Conservation (phyloP, 495 filamentous ascomycete genomes). For the Hypoxylon fragiforme region DNA sequence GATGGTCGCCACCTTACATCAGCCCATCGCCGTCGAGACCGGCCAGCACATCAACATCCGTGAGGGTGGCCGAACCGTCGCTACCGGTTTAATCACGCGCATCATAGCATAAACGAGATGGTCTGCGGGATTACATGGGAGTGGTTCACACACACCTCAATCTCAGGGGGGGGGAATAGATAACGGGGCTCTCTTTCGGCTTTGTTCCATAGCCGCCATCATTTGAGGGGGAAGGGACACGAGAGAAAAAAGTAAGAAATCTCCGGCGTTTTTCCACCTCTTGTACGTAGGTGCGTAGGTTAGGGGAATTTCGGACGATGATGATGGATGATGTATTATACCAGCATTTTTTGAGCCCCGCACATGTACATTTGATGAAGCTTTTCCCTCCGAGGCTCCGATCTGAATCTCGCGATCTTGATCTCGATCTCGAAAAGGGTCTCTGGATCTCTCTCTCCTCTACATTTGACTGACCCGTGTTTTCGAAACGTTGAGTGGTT, state of each 20-base stretch:
- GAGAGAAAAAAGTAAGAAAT: too few species aligned
- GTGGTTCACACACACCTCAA: slow-evolving; percentile 15
- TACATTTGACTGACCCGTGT: too few species aligned
- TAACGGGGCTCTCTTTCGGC: slow-evolving; percentile 27
- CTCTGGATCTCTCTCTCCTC: too few species aligned
- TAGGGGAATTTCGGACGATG: slow-evolving; percentile 32
- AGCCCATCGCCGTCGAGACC: slow-evolving; percentile 80
- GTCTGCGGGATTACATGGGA: slow-evolving; percentile 3
- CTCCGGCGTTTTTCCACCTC: slow-evolving; percentile 28
- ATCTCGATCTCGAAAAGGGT: too few species aligned
- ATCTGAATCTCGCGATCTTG: too few species aligned
- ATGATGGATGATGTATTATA: slow-evolving; percentile 23
- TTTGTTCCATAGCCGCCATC: slow-evolving; percentile 24
- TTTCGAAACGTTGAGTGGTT: too few species aligned
- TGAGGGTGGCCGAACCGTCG: slow-evolving; percentile 92
- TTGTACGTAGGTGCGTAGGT: slow-evolving; percentile 34
- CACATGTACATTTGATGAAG: slow-evolving; percentile 32
- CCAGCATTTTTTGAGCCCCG: slow-evolving; percentile 9
- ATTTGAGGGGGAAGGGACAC: slow-evolving; percentile 17
- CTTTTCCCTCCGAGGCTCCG: slow-evolving; percentile 26
- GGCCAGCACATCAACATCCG: slow-evolving; percentile 96
- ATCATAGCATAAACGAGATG: slow-evolving; percentile 66
- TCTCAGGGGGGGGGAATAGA: slow-evolving; percentile 20
- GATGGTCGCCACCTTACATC: slow-evolving; percentile 80
- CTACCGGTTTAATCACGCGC: slow-evolving; percentile 86